These are phyloP conservation scores for Aspergillus spinulosporus DNA, from an alignment of 2,329 filamentous ascomycete species.

Conservation along the genomic window DNA sequence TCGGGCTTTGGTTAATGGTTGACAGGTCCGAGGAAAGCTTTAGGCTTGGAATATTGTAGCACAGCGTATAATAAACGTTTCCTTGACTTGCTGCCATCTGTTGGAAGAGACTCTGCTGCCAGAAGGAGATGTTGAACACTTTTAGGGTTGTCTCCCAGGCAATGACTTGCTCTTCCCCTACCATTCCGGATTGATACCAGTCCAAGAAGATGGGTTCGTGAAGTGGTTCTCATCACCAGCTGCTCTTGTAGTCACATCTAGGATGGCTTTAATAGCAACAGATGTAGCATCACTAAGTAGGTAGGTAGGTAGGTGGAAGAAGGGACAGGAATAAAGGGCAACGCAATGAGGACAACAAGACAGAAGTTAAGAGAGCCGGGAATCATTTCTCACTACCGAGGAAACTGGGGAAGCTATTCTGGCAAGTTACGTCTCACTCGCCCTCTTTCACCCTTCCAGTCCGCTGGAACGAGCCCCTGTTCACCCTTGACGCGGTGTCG, in stretches of 20 bases:
- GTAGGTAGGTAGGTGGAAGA: too few species aligned
- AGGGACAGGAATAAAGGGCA: too few species aligned
- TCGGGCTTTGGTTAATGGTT: background rate
- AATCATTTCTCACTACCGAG: too few species aligned
- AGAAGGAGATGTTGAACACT: constrained; percentile 20
- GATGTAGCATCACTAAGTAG: background rate
- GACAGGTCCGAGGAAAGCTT: background rate
- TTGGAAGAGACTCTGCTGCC: constrained; percentile 18
- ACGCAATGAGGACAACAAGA: too few species aligned
- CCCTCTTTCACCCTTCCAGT: too few species aligned
- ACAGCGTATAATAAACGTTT: constrained; percentile 16
- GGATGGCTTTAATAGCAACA: background rate
- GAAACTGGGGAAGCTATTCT: too few species aligned
- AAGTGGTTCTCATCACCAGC: constrained; percentile 5
- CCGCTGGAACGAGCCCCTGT: too few species aligned
- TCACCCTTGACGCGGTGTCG: too few species aligned
- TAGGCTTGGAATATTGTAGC: background rate
- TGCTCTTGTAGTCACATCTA: background rate
- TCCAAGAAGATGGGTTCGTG: constrained; percentile 4
- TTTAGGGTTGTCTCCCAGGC: constrained; percentile 12
- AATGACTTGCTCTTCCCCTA: constrained; percentile 10
- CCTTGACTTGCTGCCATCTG: constrained; percentile 12
- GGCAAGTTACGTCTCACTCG: too few species aligned
- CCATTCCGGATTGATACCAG: constrained; percentile 12
- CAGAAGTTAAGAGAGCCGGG: too few species aligned